Conservation (phyloP, 805 yeast species). For the Kazachstania kunashirensis region DNA sequence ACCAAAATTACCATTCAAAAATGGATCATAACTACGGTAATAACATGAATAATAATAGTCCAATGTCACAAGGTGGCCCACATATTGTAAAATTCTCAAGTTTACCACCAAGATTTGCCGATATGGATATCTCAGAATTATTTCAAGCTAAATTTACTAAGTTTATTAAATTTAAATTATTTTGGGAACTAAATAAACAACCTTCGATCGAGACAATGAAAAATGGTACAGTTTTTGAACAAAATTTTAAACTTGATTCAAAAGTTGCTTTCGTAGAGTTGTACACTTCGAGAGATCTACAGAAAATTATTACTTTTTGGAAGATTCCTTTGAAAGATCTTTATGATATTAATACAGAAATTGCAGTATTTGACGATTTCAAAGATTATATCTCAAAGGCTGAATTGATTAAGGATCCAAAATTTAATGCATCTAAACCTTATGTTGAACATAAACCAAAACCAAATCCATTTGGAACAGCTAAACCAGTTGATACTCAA, state of each 20-base stretch:
- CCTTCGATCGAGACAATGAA: conserved; percentile 55
- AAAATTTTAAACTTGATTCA: conserved; percentile 48
- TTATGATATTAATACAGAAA: conserved; percentile 27
- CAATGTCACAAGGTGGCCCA: conserved; percentile 37
- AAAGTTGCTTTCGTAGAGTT: conserved; percentile 38
- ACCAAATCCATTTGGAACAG: conserved; percentile 70
- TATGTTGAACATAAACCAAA: conserved; percentile 30
- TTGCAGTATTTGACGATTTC: conserved; percentile 34
- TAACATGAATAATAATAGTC: not conserved
- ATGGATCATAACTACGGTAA: not conserved
- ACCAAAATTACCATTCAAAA: conserved; percentile 1
- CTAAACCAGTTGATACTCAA: conserved; percentile 75
- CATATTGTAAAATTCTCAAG: conserved; percentile 55
- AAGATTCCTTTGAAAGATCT: conserved; percentile 29
- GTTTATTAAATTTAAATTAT: conserved; percentile 49
- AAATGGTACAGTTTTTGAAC: conserved; percentile 43
- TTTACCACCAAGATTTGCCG: conserved; percentile 46
- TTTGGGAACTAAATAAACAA: conserved; percentile 50
- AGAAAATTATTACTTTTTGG: conserved; percentile 28
- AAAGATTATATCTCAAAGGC: conserved; percentile 26
- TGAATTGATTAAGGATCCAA: conserved; percentile 17
- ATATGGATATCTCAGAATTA: conserved; percentile 44
- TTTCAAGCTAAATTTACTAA: conserved; percentile 54
- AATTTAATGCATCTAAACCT: conserved; percentile 20
- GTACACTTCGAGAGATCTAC: conserved; percentile 33